phyloP scores from a whole-genome alignment of 2,329 filamentous ascomycete species.

The Curvularia spicifera region DNA sequence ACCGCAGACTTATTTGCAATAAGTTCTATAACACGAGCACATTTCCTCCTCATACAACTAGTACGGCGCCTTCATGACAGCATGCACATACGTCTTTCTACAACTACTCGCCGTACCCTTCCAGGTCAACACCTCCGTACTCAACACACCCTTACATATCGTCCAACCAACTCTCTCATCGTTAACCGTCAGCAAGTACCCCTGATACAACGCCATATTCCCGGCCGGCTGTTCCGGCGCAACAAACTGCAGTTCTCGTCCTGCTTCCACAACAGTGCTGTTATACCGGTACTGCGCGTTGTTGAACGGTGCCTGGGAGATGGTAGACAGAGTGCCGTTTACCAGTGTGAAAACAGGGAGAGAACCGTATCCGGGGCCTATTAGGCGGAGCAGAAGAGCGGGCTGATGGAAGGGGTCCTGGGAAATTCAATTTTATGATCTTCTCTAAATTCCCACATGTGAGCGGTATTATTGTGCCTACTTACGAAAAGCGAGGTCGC shows the following conservation, averaged over 20 bases:
- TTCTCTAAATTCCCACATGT: not conserved
- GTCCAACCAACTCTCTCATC: conserved; percentile 49
- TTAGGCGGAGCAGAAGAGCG: conserved; percentile 48
- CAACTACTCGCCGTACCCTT: conserved; percentile 47
- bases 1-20: not conserved
- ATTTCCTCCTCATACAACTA: conserved; percentile 16
- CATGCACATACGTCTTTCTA: conserved; percentile 48
- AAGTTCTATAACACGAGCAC: too few relatives aligned
- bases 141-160: conserved; percentile 45
- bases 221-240: conserved; percentile 38
- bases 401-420: conserved; percentile 45
- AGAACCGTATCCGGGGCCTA: conserved; percentile 47
- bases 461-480: not conserved
- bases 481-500: conserved; percentile 49
- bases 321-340: conserved; percentile 43
- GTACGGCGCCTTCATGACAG: conserved; percentile 48
- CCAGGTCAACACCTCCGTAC: conserved; percentile 47
- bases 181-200: conserved; percentile 48
- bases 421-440: not conserved
- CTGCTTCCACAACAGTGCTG: conserved; percentile 35
- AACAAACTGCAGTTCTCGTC: conserved; percentile 43
- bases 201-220: conserved; percentile 45
- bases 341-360: conserved; percentile 50
- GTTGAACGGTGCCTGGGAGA: conserved; percentile 36
- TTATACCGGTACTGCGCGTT: conserved; percentile 40